Evolutionary conservation across 257 asterid genomes (phyloP).

Genomic region (Buddleja alternifolia): DNA sequence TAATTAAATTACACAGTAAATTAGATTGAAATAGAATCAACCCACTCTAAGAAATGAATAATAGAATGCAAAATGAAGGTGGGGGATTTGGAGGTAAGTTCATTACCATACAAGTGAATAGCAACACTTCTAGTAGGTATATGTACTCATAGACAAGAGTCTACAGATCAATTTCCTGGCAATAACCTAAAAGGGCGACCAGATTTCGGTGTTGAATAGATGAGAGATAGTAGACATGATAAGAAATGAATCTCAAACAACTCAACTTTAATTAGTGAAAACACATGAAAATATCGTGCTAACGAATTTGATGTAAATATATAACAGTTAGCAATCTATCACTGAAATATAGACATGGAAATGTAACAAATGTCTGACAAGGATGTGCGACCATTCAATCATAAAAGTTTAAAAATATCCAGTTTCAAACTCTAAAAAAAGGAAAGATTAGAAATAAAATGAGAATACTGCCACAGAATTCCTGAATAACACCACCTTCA

Average conservation of each 20-base stretch:
- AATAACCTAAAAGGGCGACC: slow-evolving; percentile 83
- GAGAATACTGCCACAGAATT: slow-evolving; percentile 10
- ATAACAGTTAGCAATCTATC: slow-evolving; percentile 18
- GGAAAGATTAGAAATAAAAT: neutral
- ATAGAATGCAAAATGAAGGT: no score
- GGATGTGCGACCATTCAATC: neutral
- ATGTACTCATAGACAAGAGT: slow-evolving; percentile 87
- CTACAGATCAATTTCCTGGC: slow-evolving; percentile 87
- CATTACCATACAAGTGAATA: slow-evolving; percentile 84
- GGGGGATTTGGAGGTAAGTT: no score
- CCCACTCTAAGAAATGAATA: no score
- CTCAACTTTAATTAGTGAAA: slow-evolving; percentile 24
- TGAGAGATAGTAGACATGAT: slow-evolving; percentile 86
- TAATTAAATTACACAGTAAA: no score
- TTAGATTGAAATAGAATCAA: no score
- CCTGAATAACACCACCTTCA: slow-evolving; percentile 10
- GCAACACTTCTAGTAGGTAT: slow-evolving; percentile 95
- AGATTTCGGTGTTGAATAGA: slow-evolving; percentile 86
- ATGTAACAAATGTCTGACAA: slow-evolving; percentile 8
- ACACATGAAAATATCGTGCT: slow-evolving; percentile 12
- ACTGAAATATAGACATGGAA: neutral
- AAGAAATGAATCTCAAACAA: slow-evolving; percentile 40
- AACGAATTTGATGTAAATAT: neutral
- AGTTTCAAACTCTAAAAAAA: slow-evolving; percentile 6
- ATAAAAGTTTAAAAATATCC: neutral